A percentile compares a stretch with the other conserved stretches of the same genome.
phyloP scores from a whole-genome alignment of 2,329 filamentous ascomycete species.

The Magnaporthiopsis poae region DNA sequence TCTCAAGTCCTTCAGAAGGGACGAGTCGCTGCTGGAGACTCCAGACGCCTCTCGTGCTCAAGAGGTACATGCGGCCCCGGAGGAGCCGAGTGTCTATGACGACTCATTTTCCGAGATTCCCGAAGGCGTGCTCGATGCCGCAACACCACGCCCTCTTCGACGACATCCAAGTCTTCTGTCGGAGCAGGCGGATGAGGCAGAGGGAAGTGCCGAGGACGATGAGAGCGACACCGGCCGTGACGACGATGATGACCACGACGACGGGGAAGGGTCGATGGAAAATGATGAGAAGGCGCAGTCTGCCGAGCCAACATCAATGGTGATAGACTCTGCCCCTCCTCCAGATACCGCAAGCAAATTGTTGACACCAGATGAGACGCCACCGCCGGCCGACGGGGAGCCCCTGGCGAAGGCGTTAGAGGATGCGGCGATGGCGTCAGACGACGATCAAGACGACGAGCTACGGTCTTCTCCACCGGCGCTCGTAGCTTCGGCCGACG shows the following conservation, averaged over 20 bases:
- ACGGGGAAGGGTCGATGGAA: conserved; percentile 8
- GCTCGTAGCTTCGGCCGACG: background rate
- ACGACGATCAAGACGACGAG: background rate
- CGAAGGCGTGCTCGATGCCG: conserved; percentile 38
- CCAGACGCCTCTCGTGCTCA: conserved; percentile 7
- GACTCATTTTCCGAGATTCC: conserved; percentile 51
- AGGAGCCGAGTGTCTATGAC: conserved; percentile 32
- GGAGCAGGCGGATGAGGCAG: conserved; percentile 11
- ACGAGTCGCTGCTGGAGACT: conserved; percentile 7
- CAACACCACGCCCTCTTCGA: conserved; percentile 27
- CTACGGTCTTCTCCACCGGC: conserved; percentile 9
- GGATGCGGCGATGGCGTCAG: background rate
- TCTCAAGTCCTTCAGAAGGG: conserved; percentile 15
- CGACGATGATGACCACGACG: background rate
- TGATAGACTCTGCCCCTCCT: conserved; percentile 24
- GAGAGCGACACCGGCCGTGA: background rate
- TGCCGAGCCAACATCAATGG: conserved; percentile 10
- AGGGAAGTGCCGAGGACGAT: background rate
- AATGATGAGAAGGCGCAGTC: conserved; percentile 13
- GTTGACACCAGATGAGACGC: conserved; percentile 44
- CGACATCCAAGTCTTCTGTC: conserved; percentile 14
- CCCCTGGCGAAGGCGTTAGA: conserved; percentile 7
- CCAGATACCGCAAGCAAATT: conserved; percentile 32
- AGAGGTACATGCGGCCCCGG: conserved; percentile 11
- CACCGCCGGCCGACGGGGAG: conserved; percentile 22